Percentiles rank a stretch among this genome's conserved stretches.
Conservation (phyloP, 139 green algal species). For the Pleodorina starrii region DNA sequence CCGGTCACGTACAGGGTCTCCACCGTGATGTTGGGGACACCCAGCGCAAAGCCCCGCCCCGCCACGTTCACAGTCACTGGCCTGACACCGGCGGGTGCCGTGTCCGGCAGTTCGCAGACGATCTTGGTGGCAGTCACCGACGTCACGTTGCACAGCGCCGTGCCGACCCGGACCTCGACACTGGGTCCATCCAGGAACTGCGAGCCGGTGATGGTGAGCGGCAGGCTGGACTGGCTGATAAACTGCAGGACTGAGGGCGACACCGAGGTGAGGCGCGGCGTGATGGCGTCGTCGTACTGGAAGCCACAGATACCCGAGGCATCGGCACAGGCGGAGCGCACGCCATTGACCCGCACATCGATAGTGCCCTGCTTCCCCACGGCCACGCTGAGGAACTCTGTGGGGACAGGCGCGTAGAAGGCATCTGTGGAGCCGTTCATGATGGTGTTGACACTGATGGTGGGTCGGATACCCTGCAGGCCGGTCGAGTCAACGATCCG, state of each 20-base stretch:
- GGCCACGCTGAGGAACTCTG: constrained; percentile 50
- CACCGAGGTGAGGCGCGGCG: constrained; percentile 39
- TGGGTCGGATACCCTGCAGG: neutral
- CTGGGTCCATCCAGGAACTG: neutral
- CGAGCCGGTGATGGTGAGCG: constrained; percentile 52
- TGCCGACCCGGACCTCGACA: neutral
- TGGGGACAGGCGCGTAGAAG: constrained; percentile 48
- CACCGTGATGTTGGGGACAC: neutral
- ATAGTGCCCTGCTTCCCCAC: constrained; percentile 8
- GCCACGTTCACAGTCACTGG: constrained; percentile 3
- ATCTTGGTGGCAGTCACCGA: constrained; percentile 8
- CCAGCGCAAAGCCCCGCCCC: neutral
- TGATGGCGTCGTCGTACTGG: constrained; percentile 38
- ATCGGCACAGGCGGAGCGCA: constrained; percentile 36
- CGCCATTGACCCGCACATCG: constrained; percentile 29
- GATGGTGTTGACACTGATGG: neutral
- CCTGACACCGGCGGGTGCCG: constrained; percentile 4
- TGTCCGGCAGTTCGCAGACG: neutral
- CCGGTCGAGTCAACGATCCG: neutral
- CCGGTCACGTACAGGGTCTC: constrained; percentile 38
- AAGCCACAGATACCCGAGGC: constrained; percentile 39
- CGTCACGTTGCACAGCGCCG: neutral
- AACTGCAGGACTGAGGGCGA: constrained; percentile 37
- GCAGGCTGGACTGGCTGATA: neutral
- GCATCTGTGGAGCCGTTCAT: constrained; percentile 38